Base-by-base conservation (phyloP, 169 alveolate genomes). In the Babesia divergens region DNA sequence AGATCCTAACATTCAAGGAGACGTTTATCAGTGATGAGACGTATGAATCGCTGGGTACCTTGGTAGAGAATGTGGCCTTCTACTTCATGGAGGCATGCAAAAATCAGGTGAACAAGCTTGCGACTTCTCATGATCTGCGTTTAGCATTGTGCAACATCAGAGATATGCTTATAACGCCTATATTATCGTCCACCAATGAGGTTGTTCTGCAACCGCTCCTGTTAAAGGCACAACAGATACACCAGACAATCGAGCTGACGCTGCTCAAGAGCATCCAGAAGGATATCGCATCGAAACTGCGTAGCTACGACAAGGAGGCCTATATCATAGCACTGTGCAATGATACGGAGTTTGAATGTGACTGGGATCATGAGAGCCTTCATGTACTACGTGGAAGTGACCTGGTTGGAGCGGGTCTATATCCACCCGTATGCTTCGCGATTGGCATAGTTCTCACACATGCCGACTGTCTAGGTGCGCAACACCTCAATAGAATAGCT, bases 31-130 rank as follows among this genome's bases (percentile, higher is more conserved):
- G 54, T 26, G 72, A 70, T 16, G 54, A 47, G 7, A 24, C 77
- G 13, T 31, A 70, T 18, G 82, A 70, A 26, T 55, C 82, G 20
- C 53, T 70, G 38, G 62, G 60, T 6, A 59, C 82, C 6, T 26
- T 70, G 82, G 82, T 70, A 24, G 60, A 47, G 20, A 70, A 70
- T 35, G 55, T 70, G 22, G 60, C 38, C 5, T 70, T 58, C 26
- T 70, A 70, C 51, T 70, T 70, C 32, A 26, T 52, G 6, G 82
- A 70, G 32, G 74, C 71, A 3, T 70, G 74, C 34, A 70, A 70
- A 24, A 14, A 38, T n/a, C 72, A 59, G 18, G 34, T 70, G 28
- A 40, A 24, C 14, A 55, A 16, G 47, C 65, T 70, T 0, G 32
- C 34, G n/a, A 31, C 49, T 26, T 49, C 65, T 0, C 6, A 40